Evolutionary conservation across 805 yeast genomes (phyloP), one percentile per base, ranked within the genome.

Genomic region (Suhomyces sp.): DNA sequence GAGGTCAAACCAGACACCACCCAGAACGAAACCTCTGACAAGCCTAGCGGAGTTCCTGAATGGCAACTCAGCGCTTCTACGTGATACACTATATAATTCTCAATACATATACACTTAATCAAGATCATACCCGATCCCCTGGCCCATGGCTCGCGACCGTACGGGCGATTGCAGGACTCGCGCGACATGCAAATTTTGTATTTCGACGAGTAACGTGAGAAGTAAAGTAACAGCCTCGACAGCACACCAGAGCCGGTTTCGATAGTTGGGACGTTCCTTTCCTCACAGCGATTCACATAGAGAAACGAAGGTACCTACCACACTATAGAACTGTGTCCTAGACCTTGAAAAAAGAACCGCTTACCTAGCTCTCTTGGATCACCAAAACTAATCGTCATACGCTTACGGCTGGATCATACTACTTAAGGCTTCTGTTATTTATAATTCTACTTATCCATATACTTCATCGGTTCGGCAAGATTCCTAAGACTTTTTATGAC

Each of bases 31-130:
- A 10, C 22, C 13, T 19, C 31, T 10, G 36, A 33, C 6, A 38
- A 38, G 42, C 24, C 24, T 9, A 38, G 19, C 42, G 77, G 76
- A 10, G 73, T 71, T 15, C 79, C 77, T 17, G 61, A 76, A 10
- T 73, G 79, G 78, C 78, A 74, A 57, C 58, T 72, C 44, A 68
- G 63, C 42, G 53, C 62, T 33, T 49, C 52, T 15, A 41, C 29
- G 24, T 38, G 17, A 38, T 38, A 10, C 33, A n/a, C 17, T 33
- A 33, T 38, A 38, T 38, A 38, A 19, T 10, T 10, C 4, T 5
- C 24, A 15, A 38, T 38, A 38, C 12, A 38, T 19, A 17, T 17
- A 17, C 24, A 17, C 41, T 17, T 36, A 4, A 17, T 19, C 8
- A 19, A 38, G 13, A 17, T 17, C 6, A 24, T 38, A n/a, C 24